Percentiles rank a stretch among this genome's conserved stretches.
phyloP scores from a whole-genome alignment of 1,284 basidiomycete genomes.

The Pascua guehoae region DNA sequence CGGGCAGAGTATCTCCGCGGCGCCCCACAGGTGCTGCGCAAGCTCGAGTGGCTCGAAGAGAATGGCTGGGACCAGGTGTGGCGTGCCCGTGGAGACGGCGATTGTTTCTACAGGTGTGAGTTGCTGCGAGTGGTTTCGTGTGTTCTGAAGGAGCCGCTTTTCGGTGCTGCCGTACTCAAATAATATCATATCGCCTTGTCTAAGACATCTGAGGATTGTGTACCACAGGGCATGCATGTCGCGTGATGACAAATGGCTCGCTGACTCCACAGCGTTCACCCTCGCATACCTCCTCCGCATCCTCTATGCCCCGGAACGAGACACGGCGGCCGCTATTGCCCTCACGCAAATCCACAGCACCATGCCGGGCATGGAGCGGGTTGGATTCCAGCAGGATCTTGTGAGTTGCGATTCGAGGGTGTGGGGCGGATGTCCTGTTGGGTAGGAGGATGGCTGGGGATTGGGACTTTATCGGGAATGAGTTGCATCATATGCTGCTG shows the following conservation, averaged over 20 bases:
- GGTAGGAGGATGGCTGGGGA: too few relatives aligned
- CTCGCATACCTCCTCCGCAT: constrained; percentile 64
- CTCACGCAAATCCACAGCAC: constrained; percentile 58
- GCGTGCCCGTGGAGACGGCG: constrained; percentile 66
- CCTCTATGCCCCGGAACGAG: constrained; percentile 52
- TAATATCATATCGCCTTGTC: too few relatives aligned
- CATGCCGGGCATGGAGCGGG: constrained; percentile 57
- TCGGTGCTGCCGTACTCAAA: background rate
- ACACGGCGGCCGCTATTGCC: constrained; percentile 56
- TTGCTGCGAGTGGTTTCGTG: constrained; percentile 1
- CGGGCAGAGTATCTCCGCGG: constrained; percentile 63
- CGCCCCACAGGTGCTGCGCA: constrained; percentile 57
- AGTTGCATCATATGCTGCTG: too few relatives aligned
- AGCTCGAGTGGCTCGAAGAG: constrained; percentile 60
- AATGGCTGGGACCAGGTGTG: constrained; percentile 62
- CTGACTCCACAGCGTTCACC: constrained; percentile 56
- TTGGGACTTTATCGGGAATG: too few relatives aligned
- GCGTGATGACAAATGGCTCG: background rate
- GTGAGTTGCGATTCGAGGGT: background rate
- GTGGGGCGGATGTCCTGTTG: background rate
- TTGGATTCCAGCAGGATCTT: constrained; percentile 65
- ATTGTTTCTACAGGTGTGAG: constrained; percentile 74
- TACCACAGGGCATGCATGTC: background rate
- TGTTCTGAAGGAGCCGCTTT: background rate
- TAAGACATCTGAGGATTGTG: background rate